Conservation (phyloP, 257 asterid species). For the Ligustrum vulgare region DNA sequence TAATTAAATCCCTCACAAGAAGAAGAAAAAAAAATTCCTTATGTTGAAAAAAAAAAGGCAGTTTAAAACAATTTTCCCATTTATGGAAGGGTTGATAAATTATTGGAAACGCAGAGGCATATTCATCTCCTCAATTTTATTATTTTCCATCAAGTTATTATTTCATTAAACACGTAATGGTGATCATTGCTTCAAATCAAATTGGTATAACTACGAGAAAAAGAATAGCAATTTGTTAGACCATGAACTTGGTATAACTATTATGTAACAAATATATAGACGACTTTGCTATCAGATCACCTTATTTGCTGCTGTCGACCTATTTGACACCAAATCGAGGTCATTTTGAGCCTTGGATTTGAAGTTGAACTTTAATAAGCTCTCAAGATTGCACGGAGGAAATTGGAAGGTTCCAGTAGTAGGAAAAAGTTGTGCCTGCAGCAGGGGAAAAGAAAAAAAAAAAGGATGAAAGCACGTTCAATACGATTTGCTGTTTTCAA, state of each 20-base stretch:
- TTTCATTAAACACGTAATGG: not conserved
- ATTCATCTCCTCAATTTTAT: not conserved
- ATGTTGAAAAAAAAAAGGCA: too few relatives aligned
- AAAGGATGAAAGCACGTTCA: not conserved
- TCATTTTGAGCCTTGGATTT: constrained; percentile 16
- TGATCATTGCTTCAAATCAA: not conserved
- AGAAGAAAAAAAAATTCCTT: not conserved
- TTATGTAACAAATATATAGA: not conserved
- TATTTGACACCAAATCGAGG: not conserved
- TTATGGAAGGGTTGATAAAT: not conserved
- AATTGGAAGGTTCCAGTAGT: constrained; percentile 64
- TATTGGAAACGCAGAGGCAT: not conserved
- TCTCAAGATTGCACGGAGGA: constrained; percentile 30
- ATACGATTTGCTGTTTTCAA: not conserved
- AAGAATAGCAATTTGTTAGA: not conserved
- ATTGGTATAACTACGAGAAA: not conserved
- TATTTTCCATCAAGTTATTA: not conserved
- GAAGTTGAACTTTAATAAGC: constrained; percentile 23
- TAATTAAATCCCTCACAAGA: not conserved
- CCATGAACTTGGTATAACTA: not conserved
- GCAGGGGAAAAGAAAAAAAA: not conserved
- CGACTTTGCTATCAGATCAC: constrained; percentile 16
- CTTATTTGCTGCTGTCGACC: constrained; percentile 17
- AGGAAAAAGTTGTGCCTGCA: constrained; percentile 56
- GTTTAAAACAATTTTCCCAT: too few relatives aligned